Base-by-base conservation (phyloP, 176 grass and related monocot species). In the Neostapfia colusana region DNA sequence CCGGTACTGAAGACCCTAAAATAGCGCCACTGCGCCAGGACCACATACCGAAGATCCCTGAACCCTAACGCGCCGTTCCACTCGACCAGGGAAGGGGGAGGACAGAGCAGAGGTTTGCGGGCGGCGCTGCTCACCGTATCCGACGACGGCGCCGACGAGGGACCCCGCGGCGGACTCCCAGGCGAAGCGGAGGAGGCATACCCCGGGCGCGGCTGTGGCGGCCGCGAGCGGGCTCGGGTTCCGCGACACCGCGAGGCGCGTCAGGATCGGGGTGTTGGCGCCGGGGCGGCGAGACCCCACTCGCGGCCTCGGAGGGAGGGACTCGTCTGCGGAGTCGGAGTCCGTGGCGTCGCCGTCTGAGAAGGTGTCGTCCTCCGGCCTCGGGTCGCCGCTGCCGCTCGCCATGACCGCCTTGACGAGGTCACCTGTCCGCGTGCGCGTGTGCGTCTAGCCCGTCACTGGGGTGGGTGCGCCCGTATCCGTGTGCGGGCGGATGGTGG, bases 121-220 rank as follows among this genome's bases (percentile, higher is more conserved):
- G 11, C 21, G 49, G 37, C 21, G 36, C 23, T 8, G 75, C 26
- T 87, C 76, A 88, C 86, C 86, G 57, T 88, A 88, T 49, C 86
- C 86, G 10, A 88, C 86, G 71, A 59, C 12, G 81, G 86, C 76
- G 65, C 81, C 81, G 57, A 88, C 86, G 65, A 88, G 76, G 55
- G 86, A 88, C 10, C 86, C 86, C 8, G 86, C 86, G 48, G 86
- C 86, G 27, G 86, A 88, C 76, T 88, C 81, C 70, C 70, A 84
- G 63, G 86, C 76, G 65, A 88, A 88, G 69, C 81, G 81, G 16
- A 88, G 86, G 70, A 88, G 86, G 86, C 86, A 88, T 12, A 84
- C 76, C 75, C 86, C 86, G 11, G 86, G 76, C 5, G 81, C 86
- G 5, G 81, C 81, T 21, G 81, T 80, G 46, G 86, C 64, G 16